Evolutionary conservation across 2,329 filamentous ascomycete genomes (phyloP).

Genomic region (Bipolaris cookei): DNA sequence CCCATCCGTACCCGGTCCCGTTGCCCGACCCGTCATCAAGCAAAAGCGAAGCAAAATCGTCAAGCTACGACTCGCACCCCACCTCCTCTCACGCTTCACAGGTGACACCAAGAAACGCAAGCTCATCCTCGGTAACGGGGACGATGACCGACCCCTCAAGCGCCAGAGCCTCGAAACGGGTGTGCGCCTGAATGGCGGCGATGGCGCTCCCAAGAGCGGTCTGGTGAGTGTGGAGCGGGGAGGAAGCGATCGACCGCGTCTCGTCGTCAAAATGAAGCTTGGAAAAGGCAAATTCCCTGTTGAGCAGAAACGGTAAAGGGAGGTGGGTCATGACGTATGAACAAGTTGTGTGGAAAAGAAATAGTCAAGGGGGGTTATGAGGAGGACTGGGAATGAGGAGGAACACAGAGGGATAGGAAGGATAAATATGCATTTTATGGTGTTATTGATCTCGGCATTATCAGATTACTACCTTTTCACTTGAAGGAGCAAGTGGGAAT

Average conservation of each 20-base stretch:
- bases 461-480: not conserved
- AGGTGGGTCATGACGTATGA: not conserved
- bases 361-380: no score
- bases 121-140: constrained; percentile 14
- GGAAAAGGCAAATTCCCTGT: constrained; percentile 20
- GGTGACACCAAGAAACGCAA: constrained; percentile 34
- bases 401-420: not conserved
- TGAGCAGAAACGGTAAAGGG: not conserved
- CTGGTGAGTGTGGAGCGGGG: constrained; percentile 28
- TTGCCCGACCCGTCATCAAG: constrained; percentile 16
- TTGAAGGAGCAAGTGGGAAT: not conserved
- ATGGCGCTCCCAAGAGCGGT: constrained; percentile 16
- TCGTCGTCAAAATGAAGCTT: constrained; percentile 33
- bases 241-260: constrained; percentile 20
- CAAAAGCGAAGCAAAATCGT: constrained; percentile 37
- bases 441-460: not conserved
- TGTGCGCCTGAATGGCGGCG: constrained; percentile 19
- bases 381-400: no score
- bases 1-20: constrained; percentile 9
- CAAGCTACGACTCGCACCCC: constrained; percentile 31
- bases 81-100: constrained; percentile 18
- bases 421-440: not conserved
- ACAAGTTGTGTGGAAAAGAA: not conserved
- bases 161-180: constrained; percentile 37
- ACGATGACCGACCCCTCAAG: constrained; percentile 35